These are phyloP conservation scores for Didymosphaeria variabile DNA, from an alignment of 2,329 filamentous ascomycete species.

Conservation along the genomic window DNA sequence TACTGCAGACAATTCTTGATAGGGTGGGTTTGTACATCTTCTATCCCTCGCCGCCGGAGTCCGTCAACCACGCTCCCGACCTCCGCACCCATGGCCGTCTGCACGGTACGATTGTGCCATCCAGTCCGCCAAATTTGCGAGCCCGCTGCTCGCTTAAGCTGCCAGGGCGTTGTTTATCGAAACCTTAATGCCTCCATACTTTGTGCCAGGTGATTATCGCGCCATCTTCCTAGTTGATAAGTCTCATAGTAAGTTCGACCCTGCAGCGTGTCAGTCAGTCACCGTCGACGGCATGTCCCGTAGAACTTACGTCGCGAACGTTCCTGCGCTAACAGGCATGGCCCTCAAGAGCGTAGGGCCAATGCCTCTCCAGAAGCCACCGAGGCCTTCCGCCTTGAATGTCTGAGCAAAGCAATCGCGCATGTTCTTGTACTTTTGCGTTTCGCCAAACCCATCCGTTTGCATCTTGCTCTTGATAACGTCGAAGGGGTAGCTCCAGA, in stretches of 20 bases:
- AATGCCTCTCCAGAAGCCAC: conserved; percentile 95
- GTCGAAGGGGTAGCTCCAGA: conserved; percentile 93
- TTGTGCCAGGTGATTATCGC: conserved; percentile 1
- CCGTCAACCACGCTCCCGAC: conserved; percentile 3
- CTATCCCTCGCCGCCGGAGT: conserved; percentile 11
- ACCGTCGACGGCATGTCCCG: background rate
- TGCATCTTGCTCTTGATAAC: conserved; percentile 99
- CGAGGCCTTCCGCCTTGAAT: conserved; percentile 76
- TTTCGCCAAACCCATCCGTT: conserved; percentile 84
- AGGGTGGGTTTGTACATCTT: conserved; percentile 14
- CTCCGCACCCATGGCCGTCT: conserved; percentile 1
- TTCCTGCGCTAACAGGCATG: conserved; percentile 98
- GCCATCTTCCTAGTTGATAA: conserved; percentile 43
- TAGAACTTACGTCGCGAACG: conserved; percentile 77
- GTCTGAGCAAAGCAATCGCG: conserved; percentile 88
- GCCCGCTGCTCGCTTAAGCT: conserved; percentile 3
- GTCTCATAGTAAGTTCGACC: conserved; percentile 47
- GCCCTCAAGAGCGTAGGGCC: conserved; percentile 89
- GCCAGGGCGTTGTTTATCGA: conserved; percentile 9
- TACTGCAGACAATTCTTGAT: conserved; percentile 7
- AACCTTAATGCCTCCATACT: conserved; percentile 13
- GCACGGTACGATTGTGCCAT: background rate
- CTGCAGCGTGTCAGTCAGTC: conserved; percentile 27
- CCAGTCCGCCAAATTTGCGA: conserved; percentile 1
- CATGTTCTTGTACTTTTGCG: conserved; percentile 81